Evolutionary conservation across 192 early-diverging fungal genomes (phyloP).

Genomic region (Kappamyces sp.): DNA sequence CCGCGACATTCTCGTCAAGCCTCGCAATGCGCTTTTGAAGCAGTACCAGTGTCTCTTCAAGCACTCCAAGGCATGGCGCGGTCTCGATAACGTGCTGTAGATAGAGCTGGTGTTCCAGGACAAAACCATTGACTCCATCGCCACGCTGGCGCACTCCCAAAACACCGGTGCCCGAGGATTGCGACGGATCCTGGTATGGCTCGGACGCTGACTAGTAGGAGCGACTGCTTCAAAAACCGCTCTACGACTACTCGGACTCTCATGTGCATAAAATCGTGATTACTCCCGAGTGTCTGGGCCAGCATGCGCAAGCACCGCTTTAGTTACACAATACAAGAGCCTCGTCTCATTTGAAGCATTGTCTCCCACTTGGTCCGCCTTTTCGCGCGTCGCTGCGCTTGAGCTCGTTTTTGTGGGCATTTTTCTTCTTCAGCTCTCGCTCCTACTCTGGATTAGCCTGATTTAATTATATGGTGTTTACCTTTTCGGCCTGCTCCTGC

Average conservation of each 20-base stretch:
- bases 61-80: slow-evolving; percentile 52
- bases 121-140: slow-evolving; percentile 62
- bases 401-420: too few relatives aligned
- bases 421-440: slow-evolving; percentile 17
- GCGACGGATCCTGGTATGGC: slow-evolving; percentile 71
- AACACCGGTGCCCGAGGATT: slow-evolving; percentile 84
- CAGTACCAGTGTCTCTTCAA: slow-evolving; percentile 75
- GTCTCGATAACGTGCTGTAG: slow-evolving; percentile 13
- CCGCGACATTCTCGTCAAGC: slow-evolving; percentile 70
- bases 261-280: slow-evolving; percentile 68
- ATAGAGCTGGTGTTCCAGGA: slow-evolving; percentile 67
- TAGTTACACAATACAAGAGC: too few relatives aligned
- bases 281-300: too few relatives aligned
- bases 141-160: slow-evolving; percentile 67
- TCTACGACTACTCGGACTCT: slow-evolving; percentile 75
- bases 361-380: too few relatives aligned
- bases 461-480: not conserved
- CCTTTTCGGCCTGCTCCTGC: slow-evolving; percentile 17
- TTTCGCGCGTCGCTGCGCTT: too few relatives aligned
- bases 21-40: slow-evolving; percentile 71
- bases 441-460: slow-evolving; percentile 1
- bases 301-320: too few relatives aligned
- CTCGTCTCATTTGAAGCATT: too few relatives aligned
- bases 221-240: slow-evolving; percentile 65
- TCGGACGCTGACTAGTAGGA: slow-evolving; percentile 37